Evolutionary conservation across 305 asterid genomes (phyloP), one percentile per base, ranked within the genome.

Genomic region (Fraxinus paxiana): DNA sequence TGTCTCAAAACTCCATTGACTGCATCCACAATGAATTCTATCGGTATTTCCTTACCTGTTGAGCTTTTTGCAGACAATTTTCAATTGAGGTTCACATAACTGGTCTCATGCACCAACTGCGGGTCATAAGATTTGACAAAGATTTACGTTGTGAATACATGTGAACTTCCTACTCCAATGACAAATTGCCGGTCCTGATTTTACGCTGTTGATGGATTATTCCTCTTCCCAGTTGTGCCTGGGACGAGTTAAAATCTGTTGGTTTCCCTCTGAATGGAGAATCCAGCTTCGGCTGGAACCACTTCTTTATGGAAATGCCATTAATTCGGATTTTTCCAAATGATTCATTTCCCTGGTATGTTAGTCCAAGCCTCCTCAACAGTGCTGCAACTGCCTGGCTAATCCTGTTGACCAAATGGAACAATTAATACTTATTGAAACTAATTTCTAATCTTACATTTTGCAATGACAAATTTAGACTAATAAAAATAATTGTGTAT

Each of bases 341-440:
- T 2, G 99, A 95, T 88, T 90, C 99, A 71, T 88, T 90, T 82
- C 99, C 99, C 83, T 76, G 86, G 88, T 93, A 93, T 56, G 91
- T 65, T 80, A 95, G 83, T 76, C 94, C 93, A 81, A 93, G 92
- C 84, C 99, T 89, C 91, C 99, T 91, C 88, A 95, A 82, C 78
- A 89, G 84, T 13, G 98, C 92, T 78, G 96, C 92, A 77, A 92
- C 73, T 63, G 93, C 92, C 84, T 88, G 97, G 88, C 95, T 93
- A 80, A 88, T 81, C 92, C 99, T 95, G 97, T 86, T 75, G 72
- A 82, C 73, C 79, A 87, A 79, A 87, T 79, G 75, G 84, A 82
- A 78, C 67, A 77, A 59, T 82, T 34, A 76, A 65, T 46, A 74
- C 59, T 51, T 37, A 51, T 75, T 79, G 26, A 37, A 81, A 73